phyloP scores from a whole-genome alignment of 768 basidiomycete genomes.

The Suillus ampliporus region DNA sequence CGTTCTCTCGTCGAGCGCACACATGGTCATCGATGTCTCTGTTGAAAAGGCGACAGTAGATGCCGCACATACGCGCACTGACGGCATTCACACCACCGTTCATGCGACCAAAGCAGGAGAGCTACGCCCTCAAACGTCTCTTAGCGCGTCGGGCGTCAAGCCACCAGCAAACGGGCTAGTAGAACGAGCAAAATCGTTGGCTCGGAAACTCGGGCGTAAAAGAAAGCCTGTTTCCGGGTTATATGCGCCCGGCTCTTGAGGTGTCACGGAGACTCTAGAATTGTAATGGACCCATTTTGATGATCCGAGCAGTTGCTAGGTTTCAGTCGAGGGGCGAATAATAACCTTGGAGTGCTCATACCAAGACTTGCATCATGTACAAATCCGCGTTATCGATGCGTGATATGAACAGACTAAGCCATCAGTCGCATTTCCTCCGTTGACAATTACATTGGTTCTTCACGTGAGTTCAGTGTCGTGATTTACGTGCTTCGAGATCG shows the following conservation, averaged over 20 bases:
- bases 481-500: slow-evolving; percentile 32
- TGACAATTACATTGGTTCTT: neutral
- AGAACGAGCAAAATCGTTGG: slow-evolving; percentile 46
- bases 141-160: slow-evolving; percentile 33
- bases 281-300: neutral
- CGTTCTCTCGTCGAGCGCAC: slow-evolving; percentile 36
- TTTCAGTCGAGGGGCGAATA: slow-evolving; percentile 18
- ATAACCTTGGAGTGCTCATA: slow-evolving; percentile 2
- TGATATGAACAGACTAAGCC: slow-evolving; percentile 24
- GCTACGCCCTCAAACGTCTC: slow-evolving; percentile 44
- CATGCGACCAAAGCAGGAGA: slow-evolving; percentile 31
- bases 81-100: slow-evolving; percentile 20
- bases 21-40: slow-evolving; percentile 52
- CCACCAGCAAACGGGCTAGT: slow-evolving; percentile 34
- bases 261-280: neutral
- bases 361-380: slow-evolving; percentile 26
- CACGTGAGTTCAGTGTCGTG: slow-evolving; percentile 19
- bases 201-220: slow-evolving; percentile 51
- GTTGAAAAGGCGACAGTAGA: slow-evolving; percentile 49
- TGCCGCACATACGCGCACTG: slow-evolving; percentile 9
- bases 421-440: slow-evolving; percentile 10
- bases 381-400: slow-evolving; percentile 18
- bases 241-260: slow-evolving; percentile 9
- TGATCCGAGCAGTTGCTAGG: slow-evolving; percentile 34
- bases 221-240: slow-evolving; percentile 25